Base-by-base conservation (phyloP, 768 basidiomycete genomes). In the Amanita subjunquillea region DNA sequence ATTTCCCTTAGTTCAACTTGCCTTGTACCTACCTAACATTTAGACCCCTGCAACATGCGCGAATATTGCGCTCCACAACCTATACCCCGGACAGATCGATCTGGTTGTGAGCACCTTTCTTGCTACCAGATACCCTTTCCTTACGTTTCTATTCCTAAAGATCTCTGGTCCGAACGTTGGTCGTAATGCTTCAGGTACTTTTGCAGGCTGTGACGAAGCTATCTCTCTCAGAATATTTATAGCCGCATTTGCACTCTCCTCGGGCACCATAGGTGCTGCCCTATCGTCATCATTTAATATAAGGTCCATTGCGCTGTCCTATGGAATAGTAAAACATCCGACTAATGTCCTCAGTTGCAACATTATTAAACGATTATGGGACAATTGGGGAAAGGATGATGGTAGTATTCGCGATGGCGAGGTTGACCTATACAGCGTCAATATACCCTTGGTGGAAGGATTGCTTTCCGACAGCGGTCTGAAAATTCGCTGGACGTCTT, bases 21-120 rank as follows among this genome's bases (percentile, higher is more conserved):
- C 17, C 13, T 42, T 43, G 10, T 17, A 12, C 7, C 20, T 40
- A 17, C 30, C 6, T 32, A 42, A 38, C 41, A 53, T 41, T 56
- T 53, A 88, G 87, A 92, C 91, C 8, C 90, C 94, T 3, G 91
- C 93, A 3, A 88, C 94, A 10, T 96, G 94, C 63, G 75, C 89
- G 2, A 96, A 95, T 60, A 83, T 97, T 54, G 91, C 81, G 2
- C 69, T 97, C 39, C 88, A 95, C 66, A 97, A 97, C 60, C 60
- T 97, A 7, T 94, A 84, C 64, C 84, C 83, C 2, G 85, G 77
- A 34, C 69, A 88, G 62, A 88, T 97, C 30, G 92, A 98, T 66
- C 79, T 98, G n/a, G 81, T 98, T 53, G 87, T 89, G 59, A 70
- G 17, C 41, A 29, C 55, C 61, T 38, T 20, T 47, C 3, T 8